Evolutionary conservation across 768 basidiomycete species (phyloP).

Genomic region (Pilatotrama ljubarskyi): DNA sequence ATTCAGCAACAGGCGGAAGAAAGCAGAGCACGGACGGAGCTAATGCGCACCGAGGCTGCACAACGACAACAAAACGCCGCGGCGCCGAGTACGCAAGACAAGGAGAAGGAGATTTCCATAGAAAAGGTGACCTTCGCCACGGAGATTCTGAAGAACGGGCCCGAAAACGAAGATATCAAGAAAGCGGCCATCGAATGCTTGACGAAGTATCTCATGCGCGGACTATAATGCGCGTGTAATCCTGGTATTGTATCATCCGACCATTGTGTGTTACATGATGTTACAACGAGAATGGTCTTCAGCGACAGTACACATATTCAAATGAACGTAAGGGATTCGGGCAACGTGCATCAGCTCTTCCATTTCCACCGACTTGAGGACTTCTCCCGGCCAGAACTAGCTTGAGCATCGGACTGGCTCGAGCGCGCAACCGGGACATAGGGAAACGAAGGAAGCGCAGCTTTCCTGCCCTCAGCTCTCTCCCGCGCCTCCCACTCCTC

Average conservation of each 20-base stretch:
- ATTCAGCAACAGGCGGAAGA: conserved; percentile 70
- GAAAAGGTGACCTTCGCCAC: conserved; percentile 68
- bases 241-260: not conserved
- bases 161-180: conserved; percentile 21
- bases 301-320: not conserved
- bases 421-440: not conserved
- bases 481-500: conserved; percentile 61
- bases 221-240: not conserved
- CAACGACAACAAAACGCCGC: conserved; percentile 45
- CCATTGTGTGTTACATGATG: not conserved
- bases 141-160: conserved; percentile 58
- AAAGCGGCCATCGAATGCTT: conserved; percentile 19
- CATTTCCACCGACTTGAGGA: conserved; percentile 23
- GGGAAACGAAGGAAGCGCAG: conserved; percentile 28
- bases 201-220: conserved; percentile 21
- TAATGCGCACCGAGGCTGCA: conserved; percentile 65
- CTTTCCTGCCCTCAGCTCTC: conserved; percentile 33
- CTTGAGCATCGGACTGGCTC: not conserved
- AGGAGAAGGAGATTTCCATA: conserved; percentile 51
- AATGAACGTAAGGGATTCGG: not conserved
- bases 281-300: not conserved
- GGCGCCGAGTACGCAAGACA: not conserved
- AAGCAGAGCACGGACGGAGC: conserved; percentile 69
- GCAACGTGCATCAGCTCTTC: not conserved
- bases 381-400: not conserved